Evolutionary conservation across 2,329 filamentous ascomycete genomes (phyloP).

Genomic region (Remersonia thermophila): DNA sequence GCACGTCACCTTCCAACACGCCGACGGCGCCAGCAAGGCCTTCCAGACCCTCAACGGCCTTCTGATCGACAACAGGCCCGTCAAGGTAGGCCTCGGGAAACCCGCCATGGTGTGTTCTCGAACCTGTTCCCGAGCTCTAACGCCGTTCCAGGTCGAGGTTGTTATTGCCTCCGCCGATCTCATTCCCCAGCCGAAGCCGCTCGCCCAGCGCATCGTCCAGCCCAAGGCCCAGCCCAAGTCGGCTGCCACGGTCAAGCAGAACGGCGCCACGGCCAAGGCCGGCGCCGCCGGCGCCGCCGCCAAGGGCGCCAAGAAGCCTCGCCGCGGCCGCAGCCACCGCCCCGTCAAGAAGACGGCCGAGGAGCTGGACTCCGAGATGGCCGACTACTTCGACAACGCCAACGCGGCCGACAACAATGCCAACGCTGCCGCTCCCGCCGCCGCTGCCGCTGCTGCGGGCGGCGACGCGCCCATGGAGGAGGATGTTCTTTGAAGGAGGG

Average conservation of each 20-base stretch:
- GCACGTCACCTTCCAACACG: slow-evolving; percentile 72
- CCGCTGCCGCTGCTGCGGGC: slow-evolving; percentile 25
- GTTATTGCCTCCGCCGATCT: slow-evolving; percentile 66
- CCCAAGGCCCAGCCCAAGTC: slow-evolving; percentile 70
- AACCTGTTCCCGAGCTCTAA: slow-evolving; percentile 5
- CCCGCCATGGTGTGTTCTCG: neutral
- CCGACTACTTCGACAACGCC: slow-evolving; percentile 66
- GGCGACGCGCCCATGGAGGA: slow-evolving; percentile 56
- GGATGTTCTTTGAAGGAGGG: slow-evolving; percentile 38
- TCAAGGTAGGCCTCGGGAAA: slow-evolving; percentile 59
- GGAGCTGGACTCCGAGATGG: slow-evolving; percentile 96
- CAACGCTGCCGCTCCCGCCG: slow-evolving; percentile 25
- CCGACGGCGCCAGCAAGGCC: slow-evolving; percentile 74
- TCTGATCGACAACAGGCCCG: slow-evolving; percentile 76
- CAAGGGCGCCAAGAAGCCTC: slow-evolving; percentile 38
- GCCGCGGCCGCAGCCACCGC: slow-evolving; percentile 47
- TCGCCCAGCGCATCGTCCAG: slow-evolving; percentile 72
- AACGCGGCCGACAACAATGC: slow-evolving; percentile 29
- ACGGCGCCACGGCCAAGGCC: slow-evolving; percentile 34
- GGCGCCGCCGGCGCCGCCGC: slow-evolving; percentile 18
- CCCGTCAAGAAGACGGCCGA: slow-evolving; percentile 80
- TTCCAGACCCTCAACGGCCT: slow-evolving; percentile 76
- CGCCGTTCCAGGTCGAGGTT: slow-evolving; percentile 61
- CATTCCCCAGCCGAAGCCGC: slow-evolving; percentile 51
- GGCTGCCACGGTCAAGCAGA: slow-evolving; percentile 61